phyloP scores from a whole-genome alignment of 768 basidiomycete species.

The Sistotremastrum niveocremeum region DNA sequence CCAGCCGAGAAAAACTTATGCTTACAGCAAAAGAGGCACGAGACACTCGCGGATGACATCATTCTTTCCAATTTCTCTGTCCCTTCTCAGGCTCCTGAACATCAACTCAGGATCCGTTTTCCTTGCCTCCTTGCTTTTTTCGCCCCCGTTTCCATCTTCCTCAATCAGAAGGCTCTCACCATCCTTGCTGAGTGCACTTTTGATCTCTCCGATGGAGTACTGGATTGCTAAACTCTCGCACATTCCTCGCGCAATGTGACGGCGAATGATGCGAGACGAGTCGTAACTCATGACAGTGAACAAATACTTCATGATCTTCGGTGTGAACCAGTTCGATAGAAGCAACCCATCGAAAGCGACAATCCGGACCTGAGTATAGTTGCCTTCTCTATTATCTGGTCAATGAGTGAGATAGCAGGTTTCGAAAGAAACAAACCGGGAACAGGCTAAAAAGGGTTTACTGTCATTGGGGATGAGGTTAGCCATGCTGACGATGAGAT shows the following conservation, averaged over 20 bases:
- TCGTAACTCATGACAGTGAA: constrained; percentile 80
- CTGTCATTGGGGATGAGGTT: constrained; percentile 68
- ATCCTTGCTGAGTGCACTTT: constrained; percentile 49
- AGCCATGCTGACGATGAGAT: constrained; percentile 62
- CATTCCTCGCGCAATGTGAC: constrained; percentile 76
- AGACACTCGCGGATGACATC: constrained; percentile 66
- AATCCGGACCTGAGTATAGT: constrained; percentile 81
- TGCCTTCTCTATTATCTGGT: constrained; percentile 59
- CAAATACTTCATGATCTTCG: constrained; percentile 76
- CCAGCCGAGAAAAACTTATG: constrained; percentile 2
- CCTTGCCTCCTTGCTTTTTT: constrained; percentile 61
- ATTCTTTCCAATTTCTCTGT: constrained; percentile 72
- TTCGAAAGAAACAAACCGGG: constrained; percentile 42
- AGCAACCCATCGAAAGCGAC: constrained; percentile 92
- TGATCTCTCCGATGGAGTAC: constrained; percentile 86
- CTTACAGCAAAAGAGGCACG: constrained; percentile 72
- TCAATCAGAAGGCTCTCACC: constrained; percentile 69
- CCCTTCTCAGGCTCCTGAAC: constrained; percentile 80
- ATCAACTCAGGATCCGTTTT: constrained; percentile 73
- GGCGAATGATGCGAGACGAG: constrained; percentile 64
- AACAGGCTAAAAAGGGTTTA: constrained; percentile 72
- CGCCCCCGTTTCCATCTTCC: constrained; percentile 65
- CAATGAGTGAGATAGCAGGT: background rate
- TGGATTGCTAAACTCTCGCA: constrained; percentile 79
- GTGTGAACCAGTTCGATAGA: constrained; percentile 77